phyloP scores from a whole-genome alignment of 2,329 filamentous ascomycete genomes.

The Epicoccum nigrum region DNA sequence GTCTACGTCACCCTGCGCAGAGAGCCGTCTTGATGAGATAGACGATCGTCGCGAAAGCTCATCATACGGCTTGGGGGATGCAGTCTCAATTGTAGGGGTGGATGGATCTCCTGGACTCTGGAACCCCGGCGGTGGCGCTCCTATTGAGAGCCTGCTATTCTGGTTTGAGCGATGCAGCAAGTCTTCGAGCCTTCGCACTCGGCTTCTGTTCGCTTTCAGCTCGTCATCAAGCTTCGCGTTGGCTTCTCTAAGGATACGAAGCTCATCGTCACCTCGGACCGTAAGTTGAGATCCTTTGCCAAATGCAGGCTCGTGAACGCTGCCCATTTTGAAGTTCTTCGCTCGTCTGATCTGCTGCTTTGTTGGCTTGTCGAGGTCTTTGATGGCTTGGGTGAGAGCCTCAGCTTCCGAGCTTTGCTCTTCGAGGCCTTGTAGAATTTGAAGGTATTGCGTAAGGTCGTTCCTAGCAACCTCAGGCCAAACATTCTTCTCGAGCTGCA shows the following conservation, averaged over 20 bases:
- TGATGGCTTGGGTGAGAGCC: slow-evolving; percentile 76
- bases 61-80: slow-evolving; percentile 47
- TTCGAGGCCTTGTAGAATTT: slow-evolving; percentile 67
- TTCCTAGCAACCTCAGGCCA: slow-evolving; percentile 81
- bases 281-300: slow-evolving; percentile 81
- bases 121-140: slow-evolving; percentile 48
- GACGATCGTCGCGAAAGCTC: slow-evolving; percentile 64
- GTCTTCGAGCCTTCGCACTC: slow-evolving; percentile 89
- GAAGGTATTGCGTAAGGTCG: slow-evolving; percentile 77
- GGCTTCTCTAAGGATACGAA: slow-evolving; percentile 58
- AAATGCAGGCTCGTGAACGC: slow-evolving; percentile 86
- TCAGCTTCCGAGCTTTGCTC: slow-evolving; percentile 70
- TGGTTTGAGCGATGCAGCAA: slow-evolving; percentile 82
- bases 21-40: slow-evolving; percentile 65
- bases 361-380: slow-evolving; percentile 80
- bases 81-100: slow-evolving; percentile 43
- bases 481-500: slow-evolving; percentile 76
- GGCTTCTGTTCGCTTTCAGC: slow-evolving; percentile 89
- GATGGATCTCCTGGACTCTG: slow-evolving; percentile 45
- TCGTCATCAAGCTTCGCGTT: slow-evolving; percentile 65
- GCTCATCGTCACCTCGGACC: slow-evolving; percentile 85
- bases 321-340: slow-evolving; percentile 96
- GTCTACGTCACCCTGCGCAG: slow-evolving; percentile 65
- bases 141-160: slow-evolving; percentile 59
- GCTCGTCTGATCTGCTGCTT: slow-evolving; percentile 85